Percentiles rank a stretch among this genome's conserved stretches.
These are phyloP conservation scores for Colletotrichum zoysiae DNA, from an alignment of 2,329 filamentous ascomycete species.

Conservation along the genomic window DNA sequence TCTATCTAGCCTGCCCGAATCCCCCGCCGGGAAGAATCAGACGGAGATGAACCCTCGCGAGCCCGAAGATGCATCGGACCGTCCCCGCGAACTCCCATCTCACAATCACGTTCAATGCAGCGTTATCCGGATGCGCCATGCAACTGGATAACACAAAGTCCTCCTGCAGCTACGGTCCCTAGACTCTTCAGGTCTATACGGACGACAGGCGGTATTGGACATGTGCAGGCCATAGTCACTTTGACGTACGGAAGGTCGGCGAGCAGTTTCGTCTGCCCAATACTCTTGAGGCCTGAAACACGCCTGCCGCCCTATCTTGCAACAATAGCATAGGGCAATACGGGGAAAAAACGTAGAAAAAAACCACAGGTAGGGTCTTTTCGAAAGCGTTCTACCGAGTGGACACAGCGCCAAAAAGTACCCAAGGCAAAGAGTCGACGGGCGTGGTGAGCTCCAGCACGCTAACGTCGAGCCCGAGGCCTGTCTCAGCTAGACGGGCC, in stretches of 20 bases:
- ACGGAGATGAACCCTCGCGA: constrained; percentile 1
- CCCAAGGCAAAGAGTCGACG: background rate
- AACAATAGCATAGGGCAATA: background rate
- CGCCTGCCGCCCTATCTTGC: background rate
- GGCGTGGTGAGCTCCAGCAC: background rate
- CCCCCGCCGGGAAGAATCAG: background rate
- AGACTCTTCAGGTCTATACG: background rate
- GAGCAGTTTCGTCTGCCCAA: constrained; percentile 13
- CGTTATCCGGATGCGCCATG: background rate
- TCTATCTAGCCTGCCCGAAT: too few species aligned
- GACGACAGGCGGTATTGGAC: background rate
- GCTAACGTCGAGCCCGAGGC: constrained; percentile 2
- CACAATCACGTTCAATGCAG: background rate
- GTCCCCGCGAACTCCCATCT: background rate
- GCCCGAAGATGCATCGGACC: constrained; percentile 4
- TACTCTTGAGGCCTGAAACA: constrained; percentile 11
- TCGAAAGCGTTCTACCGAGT: background rate
- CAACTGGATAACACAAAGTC: background rate
- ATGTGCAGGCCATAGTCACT: background rate
- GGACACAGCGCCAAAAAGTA: background rate
- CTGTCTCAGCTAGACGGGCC: constrained; percentile 13
- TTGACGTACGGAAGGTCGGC: background rate
- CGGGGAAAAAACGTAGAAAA: background rate
- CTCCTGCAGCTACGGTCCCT: background rate
- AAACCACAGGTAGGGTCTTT: background rate